Evolutionary conservation across 192 early-diverging fungal species (phyloP), one percentile per base, ranked within the genome.

Genomic region (Umbelopsis vinacea): DNA sequence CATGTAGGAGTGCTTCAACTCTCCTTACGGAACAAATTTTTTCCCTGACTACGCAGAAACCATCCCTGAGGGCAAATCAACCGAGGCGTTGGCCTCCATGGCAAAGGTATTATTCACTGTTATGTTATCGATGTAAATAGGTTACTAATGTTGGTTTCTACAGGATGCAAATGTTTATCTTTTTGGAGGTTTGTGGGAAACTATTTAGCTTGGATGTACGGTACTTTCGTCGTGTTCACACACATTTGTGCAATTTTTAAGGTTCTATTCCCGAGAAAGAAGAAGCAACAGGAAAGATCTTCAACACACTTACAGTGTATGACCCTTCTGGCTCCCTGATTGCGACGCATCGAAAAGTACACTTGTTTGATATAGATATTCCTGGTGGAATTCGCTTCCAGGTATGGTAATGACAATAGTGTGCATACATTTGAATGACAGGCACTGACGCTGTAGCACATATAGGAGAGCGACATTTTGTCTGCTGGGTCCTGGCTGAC

Each of bases 311-410:
- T 52, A 92, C 93, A 2, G 85, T 94, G 10, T 96, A 89, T 79
- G 78, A 87, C 60, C 94, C 93, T 2, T 72, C 82, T 50, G 85
- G 91, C 38, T 71, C 81, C 10, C 76, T 90, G 29, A 74, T 92
- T 71, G 90, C 86, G 3, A 86, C 73, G 52, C 92, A 93, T 81
- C 84, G 89, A 66, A 94, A 96, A 81, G 86, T 95, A 14, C 96
- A 99, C 71, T 82, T 99, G 68, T 99, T 99, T 80, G 96, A 99
- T 78, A 97, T 99, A 71, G 90, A 97, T 81, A 86, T 99, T 52
- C 96, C 96, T 10, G 94, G 93, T 38, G 92, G 92, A 75, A 97
- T 97, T 53, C 83, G 82, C 15, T 99, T 99, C 80, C 87, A 94
- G 70, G 78, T 73, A 74, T 52, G 35, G 10, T 4, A 10, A 8